A percentile compares a stretch with the other conserved stretches of the same genome.
phyloP scores from a whole-genome alignment of 2,329 filamentous ascomycete species.

The Ceratocystis huliohia region DNA sequence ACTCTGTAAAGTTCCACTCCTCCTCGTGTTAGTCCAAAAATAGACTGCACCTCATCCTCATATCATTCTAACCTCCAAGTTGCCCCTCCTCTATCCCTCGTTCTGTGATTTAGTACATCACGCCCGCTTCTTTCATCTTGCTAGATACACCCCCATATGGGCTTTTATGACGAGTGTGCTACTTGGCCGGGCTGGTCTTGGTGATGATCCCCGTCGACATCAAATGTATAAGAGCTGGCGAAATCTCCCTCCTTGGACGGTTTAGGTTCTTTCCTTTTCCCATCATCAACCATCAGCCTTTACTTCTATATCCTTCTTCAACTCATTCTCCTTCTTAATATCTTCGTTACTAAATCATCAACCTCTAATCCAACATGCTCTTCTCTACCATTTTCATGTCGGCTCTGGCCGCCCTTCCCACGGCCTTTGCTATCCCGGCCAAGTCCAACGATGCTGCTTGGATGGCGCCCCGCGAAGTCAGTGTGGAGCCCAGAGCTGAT shows the following conservation, averaged over 20 bases:
- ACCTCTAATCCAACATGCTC: conserved; percentile 22
- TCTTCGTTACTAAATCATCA: background rate
- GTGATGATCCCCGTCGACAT: background rate
- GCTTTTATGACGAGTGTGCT: background rate
- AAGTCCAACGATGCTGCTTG: conserved; percentile 17
- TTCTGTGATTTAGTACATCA: background rate
- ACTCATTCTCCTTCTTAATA: background rate
- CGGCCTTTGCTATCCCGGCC: conserved; percentile 21
- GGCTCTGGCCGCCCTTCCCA: conserved; percentile 22
- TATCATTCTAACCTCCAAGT: background rate
- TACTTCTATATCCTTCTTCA: background rate
- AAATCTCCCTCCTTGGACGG: background rate
- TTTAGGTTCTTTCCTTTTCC: background rate
- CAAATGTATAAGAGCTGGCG: background rate
- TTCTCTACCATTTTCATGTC: conserved; percentile 24
- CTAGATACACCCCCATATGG: background rate
- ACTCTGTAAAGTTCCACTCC: background rate
- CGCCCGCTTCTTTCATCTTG: background rate
- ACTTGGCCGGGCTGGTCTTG: background rate
- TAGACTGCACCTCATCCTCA: background rate
- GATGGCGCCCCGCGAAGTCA: conserved; percentile 24
- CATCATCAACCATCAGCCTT: background rate
- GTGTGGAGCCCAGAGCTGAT: background rate
- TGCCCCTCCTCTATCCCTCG: background rate
- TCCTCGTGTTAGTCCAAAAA: conserved; percentile 1